phyloP scores from a whole-genome alignment of 2,329 filamentous ascomycete genomes.

The Penicillium oxalicum region DNA sequence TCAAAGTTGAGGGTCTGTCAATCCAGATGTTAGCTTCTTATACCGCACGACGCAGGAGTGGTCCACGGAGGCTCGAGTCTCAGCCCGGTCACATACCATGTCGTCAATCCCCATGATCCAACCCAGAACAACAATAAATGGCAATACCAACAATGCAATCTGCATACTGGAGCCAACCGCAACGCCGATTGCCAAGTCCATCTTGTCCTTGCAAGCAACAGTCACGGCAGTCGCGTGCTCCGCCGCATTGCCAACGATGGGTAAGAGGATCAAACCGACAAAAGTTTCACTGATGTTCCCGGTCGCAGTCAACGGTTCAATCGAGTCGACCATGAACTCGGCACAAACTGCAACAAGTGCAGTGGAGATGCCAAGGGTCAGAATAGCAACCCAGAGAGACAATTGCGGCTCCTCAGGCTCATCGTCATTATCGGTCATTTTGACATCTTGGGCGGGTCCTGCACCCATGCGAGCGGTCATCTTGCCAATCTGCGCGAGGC shows the following conservation, averaged over 20 bases:
- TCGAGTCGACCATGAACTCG: slow-evolving; percentile 58
- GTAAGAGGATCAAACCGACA: slow-evolving; percentile 58
- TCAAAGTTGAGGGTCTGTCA: slow-evolving; percentile 67
- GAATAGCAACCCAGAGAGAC: slow-evolving; percentile 63
- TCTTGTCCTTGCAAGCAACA: slow-evolving; percentile 60
- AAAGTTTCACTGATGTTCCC: slow-evolving; percentile 53
- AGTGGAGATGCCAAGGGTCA: slow-evolving; percentile 66
- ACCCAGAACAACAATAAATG: slow-evolving; percentile 55
- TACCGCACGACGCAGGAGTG: slow-evolving; percentile 30
- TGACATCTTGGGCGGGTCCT: slow-evolving; percentile 45
- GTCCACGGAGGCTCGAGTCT: not conserved
- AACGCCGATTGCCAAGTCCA: slow-evolving; percentile 62
- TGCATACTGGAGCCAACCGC: slow-evolving; percentile 62
- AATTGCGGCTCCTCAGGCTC: slow-evolving; percentile 71
- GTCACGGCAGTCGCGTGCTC: slow-evolving; percentile 61
- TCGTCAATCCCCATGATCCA: slow-evolving; percentile 55
- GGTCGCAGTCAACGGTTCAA: slow-evolving; percentile 48
- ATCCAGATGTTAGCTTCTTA: not conserved
- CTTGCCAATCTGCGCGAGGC: slow-evolving; percentile 50
- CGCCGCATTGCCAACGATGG: slow-evolving; percentile 61
- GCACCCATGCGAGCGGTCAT: slow-evolving; percentile 45
- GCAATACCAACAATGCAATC: slow-evolving; percentile 58
- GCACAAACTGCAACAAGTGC: slow-evolving; percentile 73
- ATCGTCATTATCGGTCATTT: slow-evolving; percentile 55
- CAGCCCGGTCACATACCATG: slow-evolving; percentile 43